phyloP scores from a whole-genome alignment of 345 rosid genomes.

The Cardamine chenopodiifolia region DNA sequence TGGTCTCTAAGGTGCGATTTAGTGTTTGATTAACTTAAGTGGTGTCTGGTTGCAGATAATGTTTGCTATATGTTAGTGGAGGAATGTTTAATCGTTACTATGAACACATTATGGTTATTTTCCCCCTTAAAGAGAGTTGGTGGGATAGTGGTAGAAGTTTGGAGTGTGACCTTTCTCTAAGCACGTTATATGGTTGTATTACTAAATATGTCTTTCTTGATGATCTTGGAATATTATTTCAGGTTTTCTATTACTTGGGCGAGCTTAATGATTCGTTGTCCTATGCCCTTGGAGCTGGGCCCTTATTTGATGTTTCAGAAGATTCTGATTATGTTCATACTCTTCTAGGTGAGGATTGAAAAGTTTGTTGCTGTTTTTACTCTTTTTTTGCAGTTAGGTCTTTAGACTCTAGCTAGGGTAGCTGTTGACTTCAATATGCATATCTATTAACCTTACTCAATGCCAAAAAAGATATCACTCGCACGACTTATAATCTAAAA shows the following conservation, averaged over 20 bases:
- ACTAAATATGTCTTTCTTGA: background rate
- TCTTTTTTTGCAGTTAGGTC: background rate
- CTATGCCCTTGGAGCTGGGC: constrained; percentile 99
- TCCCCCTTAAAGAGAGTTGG: too few species aligned
- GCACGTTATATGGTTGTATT: background rate
- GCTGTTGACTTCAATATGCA: constrained; percentile 9
- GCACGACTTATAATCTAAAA: background rate
- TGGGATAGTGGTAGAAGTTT: constrained; percentile 21
- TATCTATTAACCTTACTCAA: background rate
- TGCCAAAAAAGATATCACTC: background rate
- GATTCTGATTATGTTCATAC: constrained; percentile 94
- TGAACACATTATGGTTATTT: background rate
- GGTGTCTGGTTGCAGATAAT: constrained; percentile 5
- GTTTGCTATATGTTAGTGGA: background rate
- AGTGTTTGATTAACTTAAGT: background rate
- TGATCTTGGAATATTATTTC: constrained; percentile 19
- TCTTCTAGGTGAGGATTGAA: constrained; percentile 70
- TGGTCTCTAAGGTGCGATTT: constrained; percentile 81
- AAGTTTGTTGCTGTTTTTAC: constrained; percentile 3
- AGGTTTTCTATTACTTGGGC: constrained; percentile 97
- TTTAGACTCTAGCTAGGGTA: background rate
- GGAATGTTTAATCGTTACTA: background rate
- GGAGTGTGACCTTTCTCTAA: background rate
- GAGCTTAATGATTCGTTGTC: constrained; percentile 94
- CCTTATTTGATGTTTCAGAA: constrained; percentile 91